These are phyloP conservation scores for Pseudocercospora fuligena DNA, from an alignment of 2,329 filamentous ascomycete species.

Conservation along the genomic window DNA sequence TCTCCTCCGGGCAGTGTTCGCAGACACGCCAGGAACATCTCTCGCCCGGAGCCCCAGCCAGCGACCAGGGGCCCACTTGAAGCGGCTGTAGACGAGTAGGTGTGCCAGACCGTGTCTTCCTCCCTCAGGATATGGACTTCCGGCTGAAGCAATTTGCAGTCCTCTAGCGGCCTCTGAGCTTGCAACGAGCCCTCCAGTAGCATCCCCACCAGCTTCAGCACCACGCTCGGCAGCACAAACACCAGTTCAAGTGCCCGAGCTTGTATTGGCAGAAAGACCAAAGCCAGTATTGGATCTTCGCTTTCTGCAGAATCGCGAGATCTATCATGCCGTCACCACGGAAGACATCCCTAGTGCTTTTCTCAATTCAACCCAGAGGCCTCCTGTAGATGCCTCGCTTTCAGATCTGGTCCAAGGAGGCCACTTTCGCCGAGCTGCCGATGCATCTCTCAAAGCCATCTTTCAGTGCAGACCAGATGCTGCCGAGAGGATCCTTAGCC, in stretches of 20 bases:
- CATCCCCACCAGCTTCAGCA: constrained; percentile 23
- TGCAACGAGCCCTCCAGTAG: constrained; percentile 12
- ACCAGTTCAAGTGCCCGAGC: constrained; percentile 22
- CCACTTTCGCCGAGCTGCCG: constrained; percentile 70
- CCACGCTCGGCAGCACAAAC: constrained; percentile 7
- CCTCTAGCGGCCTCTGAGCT: constrained; percentile 28
- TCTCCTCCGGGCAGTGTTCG: constrained; percentile 37
- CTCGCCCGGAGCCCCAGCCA: constrained; percentile 60
- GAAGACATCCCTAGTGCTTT: constrained; percentile 68
- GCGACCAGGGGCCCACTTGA: constrained; percentile 81
- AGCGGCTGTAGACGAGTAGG: constrained; percentile 67
- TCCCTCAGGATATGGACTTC: not conserved
- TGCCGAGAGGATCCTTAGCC: constrained; percentile 69
- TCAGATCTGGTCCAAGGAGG: constrained; percentile 70
- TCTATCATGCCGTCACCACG: constrained; percentile 79
- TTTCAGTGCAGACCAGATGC: constrained; percentile 59
- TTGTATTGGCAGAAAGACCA: constrained; percentile 17
- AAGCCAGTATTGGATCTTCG: constrained; percentile 68
- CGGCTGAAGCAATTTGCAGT: constrained; percentile 33
- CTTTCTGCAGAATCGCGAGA: constrained; percentile 77
- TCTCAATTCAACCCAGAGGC: constrained; percentile 68
- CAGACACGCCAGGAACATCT: constrained; percentile 39
- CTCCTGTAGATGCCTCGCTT: constrained; percentile 67
- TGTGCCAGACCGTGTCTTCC: constrained; percentile 16
- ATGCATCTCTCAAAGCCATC: constrained; percentile 48